A percentile compares a stretch with the other conserved stretches of the same genome.
Conservation (phyloP, 768 basidiomycete genomes). For the Mycena venus region DNA sequence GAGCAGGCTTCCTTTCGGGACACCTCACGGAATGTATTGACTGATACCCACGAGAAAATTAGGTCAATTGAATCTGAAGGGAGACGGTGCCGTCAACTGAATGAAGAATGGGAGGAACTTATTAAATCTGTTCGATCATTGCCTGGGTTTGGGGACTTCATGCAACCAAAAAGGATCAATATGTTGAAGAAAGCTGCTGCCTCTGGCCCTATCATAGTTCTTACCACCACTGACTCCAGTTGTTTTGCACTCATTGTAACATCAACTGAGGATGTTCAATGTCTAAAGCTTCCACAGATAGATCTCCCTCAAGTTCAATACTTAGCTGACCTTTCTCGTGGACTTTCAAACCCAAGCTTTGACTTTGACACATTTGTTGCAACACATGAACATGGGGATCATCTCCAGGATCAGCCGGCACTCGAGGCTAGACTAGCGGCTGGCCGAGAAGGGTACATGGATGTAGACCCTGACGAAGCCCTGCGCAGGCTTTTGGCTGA, state of each 20-base stretch:
- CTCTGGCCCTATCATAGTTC: too few relatives aligned
- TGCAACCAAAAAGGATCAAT: not conserved
- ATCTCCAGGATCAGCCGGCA: not conserved
- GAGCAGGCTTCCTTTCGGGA: too few relatives aligned
- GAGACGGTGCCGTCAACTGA: slow-evolving; percentile 29
- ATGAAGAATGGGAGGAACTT: slow-evolving; percentile 34
- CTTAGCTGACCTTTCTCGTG: too few relatives aligned
- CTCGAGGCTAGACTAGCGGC: not conserved
- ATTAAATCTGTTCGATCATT: slow-evolving; percentile 25
- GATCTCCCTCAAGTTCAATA: too few relatives aligned
- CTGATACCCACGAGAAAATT: too few relatives aligned
- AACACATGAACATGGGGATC: too few relatives aligned
- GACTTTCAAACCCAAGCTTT: not conserved
- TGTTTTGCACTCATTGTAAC: slow-evolving; percentile 27
- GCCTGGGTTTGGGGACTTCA: too few relatives aligned
- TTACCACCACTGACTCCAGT: slow-evolving; percentile 9
- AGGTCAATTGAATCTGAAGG: slow-evolving; percentile 33
- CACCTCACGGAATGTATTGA: too few relatives aligned
- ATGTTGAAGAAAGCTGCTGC: not conserved
- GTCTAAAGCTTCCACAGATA: too few relatives aligned
- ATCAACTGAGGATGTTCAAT: not conserved
- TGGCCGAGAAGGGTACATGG: not conserved
- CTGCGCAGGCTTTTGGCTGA: not conserved
- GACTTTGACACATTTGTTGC: not conserved
- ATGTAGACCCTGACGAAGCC: not conserved